phyloP scores from a whole-genome alignment of 306 rosid species.

The Medicago arabica region DNA sequence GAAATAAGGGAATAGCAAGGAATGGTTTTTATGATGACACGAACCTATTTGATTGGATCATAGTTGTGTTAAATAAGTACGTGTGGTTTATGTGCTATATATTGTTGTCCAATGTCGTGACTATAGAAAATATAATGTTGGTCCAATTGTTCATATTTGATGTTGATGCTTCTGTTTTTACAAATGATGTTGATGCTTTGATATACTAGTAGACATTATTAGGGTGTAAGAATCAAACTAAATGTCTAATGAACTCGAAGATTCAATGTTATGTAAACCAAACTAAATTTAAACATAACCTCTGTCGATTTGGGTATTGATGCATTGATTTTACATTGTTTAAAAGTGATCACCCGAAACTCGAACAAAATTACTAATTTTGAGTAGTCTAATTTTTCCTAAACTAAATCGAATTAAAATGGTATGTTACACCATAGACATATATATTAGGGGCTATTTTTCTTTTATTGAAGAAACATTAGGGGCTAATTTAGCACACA shows the following conservation, averaged over 20 bases:
- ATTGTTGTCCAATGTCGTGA: conserved; percentile 17
- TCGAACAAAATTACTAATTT: too few species aligned
- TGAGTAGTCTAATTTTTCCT: too few species aligned
- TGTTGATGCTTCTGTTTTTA: neutral
- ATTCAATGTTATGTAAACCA: too few species aligned
- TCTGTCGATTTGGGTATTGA: too few species aligned
- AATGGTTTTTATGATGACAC: conserved; percentile 15
- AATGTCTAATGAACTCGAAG: neutral
- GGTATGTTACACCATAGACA: too few species aligned
- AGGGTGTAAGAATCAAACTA: neutral
- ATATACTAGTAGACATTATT: neutral
- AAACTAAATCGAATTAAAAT: too few species aligned
- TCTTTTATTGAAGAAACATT: conserved; percentile 1
- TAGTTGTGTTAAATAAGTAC: conserved; percentile 17
- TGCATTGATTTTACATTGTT: too few species aligned
- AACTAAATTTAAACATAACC: too few species aligned
- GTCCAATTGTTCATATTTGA: conserved; percentile 4
- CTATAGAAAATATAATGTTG: conserved; percentile 9
- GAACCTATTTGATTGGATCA: conserved; percentile 6
- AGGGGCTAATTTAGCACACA: conserved; percentile 31
- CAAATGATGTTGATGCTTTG: conserved; percentile 34
- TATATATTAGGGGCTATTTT: neutral
- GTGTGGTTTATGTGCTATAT: neutral
- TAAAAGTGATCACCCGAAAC: too few species aligned
- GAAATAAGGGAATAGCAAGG: neutral